Evolutionary conservation across 306 rosid genomes (phyloP), one percentile per base, ranked within the genome.

Genomic region (Abrus precatorius): DNA sequence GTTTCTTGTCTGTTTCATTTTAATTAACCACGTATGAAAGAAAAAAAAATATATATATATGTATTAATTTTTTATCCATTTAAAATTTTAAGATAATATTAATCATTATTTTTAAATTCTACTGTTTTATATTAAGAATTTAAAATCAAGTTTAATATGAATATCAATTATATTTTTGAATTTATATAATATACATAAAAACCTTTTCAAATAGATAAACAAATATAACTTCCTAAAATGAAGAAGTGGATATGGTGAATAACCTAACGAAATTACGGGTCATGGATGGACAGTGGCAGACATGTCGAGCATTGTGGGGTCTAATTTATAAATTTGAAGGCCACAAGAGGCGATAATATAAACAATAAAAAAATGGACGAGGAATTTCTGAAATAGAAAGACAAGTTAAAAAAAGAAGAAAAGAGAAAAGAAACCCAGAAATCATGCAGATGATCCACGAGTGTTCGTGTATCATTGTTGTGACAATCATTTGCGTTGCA

Each of bases 401-500:
- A 53, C 3, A 66, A 75, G 30, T 34, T 27, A 4, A 44, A 6
- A 49, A 53, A 49, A 53, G 29, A 29, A 0, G 0, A 9, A 79
- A 12, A 6, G 6, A 67, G 7, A 44, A 66, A 68, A 61, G 38
- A 61, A 74, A 74, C 45, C 53, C 60, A 60, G 60, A 50, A 78
- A 84, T 79, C 59, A 84, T 73, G 87, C 62, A 84, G 60, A 68
- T 52, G 74, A 56, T 50, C 61, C 84, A 84, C 77, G 81, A 74
- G 74, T 68, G 84, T 64, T 64, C 49, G 48, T 72, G 79, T 47
- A 63, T 81, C 75, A 64, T 64, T 74, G 79, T 55, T 73, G 59
- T 53, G 69, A 62, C 82, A 79, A 79, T 74, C 87, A 84, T 84
- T 72, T 43, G 71, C 61, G 5, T 68, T 69, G 80, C 80, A 45